Conservation (phyloP, 352 stramenopile genomes). For the Aphanomyces astaci region DNA sequence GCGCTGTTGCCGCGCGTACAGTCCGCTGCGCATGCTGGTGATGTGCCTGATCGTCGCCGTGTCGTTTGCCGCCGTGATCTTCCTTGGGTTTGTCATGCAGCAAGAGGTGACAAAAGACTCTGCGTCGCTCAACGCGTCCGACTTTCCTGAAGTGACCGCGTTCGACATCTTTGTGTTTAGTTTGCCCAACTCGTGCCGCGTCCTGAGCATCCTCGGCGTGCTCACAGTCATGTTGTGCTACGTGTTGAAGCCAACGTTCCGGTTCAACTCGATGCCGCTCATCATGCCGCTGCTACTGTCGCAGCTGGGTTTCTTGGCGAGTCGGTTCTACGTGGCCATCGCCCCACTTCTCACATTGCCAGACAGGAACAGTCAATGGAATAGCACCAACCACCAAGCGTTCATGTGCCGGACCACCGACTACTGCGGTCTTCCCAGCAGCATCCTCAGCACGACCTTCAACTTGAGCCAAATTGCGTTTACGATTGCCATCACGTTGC, state of each 20-base stretch:
- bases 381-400: neutral
- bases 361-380: neutral
- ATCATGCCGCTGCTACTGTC: conserved; percentile 18
- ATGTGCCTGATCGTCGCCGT: neutral
- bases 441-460: conserved; percentile 18
- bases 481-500: neutral
- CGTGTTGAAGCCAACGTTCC: conserved; percentile 10
- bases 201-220: conserved; percentile 3
- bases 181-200: conserved; percentile 18
- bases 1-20: neutral
- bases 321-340: conserved; percentile 1
- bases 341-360: neutral
- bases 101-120: neutral
- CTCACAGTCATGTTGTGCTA: neutral
- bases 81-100: neutral
- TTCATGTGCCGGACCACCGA: neutral
- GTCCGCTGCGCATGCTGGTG: neutral
- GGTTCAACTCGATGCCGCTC: conserved; percentile 18
- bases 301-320: conserved; percentile 3
- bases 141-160: neutral
- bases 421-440: neutral
- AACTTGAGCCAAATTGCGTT: conserved; percentile 18
- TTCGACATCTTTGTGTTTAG: conserved; percentile 5
- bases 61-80: neutral
- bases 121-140: neutral